Evolutionary conservation across 306 rosid species (phyloP).

Genomic region (Carpinus fangiana): DNA sequence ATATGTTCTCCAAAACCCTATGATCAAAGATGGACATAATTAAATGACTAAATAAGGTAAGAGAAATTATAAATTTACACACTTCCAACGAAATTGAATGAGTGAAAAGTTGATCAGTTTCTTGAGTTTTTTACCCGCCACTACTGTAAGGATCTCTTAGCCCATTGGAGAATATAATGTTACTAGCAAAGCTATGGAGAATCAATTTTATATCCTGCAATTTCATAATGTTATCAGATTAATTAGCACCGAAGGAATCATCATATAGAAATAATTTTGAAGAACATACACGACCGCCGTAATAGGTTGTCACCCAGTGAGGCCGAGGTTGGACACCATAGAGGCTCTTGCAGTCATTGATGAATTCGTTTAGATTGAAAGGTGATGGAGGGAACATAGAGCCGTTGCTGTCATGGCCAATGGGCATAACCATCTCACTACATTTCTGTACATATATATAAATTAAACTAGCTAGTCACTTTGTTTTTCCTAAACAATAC

Average conservation of each 20-base stretch:
- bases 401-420: conserved; percentile 35
- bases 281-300: conserved; percentile 63
- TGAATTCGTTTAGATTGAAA: conserved; percentile 34
- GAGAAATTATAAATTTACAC: not conserved
- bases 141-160: conserved; percentile 70
- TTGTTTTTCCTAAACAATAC: too few relatives aligned
- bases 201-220: conserved; percentile 52
- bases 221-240: not conserved
- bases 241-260: not conserved
- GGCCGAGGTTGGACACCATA: conserved; percentile 63
- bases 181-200: conserved; percentile 62
- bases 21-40: not conserved
- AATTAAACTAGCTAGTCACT: too few relatives aligned
- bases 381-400: conserved; percentile 52
- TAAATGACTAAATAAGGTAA: not conserved
- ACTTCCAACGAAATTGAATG: not conserved
- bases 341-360: conserved; percentile 28
- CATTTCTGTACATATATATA: conserved; percentile 37
- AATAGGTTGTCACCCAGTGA: conserved; percentile 71
- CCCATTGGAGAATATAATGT: conserved; percentile 84
- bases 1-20: conserved; percentile 68
- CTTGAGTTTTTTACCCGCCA: conserved; percentile 50
- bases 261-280: not conserved
- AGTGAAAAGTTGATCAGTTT: not conserved
- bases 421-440: conserved; percentile 60